Conservation (phyloP, 2,329 filamentous ascomycete genomes). For the Colletotrichum tanaceti region DNA sequence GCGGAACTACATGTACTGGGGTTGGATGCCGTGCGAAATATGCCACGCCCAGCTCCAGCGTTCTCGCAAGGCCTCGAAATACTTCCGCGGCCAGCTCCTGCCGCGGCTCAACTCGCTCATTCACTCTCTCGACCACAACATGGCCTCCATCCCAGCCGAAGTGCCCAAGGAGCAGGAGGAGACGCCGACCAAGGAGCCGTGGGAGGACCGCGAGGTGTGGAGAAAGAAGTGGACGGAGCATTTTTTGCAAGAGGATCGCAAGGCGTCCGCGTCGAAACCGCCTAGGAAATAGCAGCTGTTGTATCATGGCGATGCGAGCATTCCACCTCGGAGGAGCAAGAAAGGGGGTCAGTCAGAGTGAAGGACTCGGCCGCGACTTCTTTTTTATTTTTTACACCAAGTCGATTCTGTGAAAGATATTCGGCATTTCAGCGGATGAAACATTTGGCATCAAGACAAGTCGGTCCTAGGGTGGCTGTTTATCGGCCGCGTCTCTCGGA, state of each 20-base stretch:
- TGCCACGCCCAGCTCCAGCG: slow-evolving; percentile 36
- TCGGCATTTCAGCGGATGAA: slow-evolving; percentile 21
- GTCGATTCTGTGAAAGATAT: slow-evolving; percentile 4
- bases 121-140: slow-evolving; percentile 38
- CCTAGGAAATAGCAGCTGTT: slow-evolving; percentile 24
- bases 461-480: slow-evolving; percentile 17
- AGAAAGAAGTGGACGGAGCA: slow-evolving; percentile 39
- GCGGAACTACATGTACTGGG: slow-evolving; percentile 37
- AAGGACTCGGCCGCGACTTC: not conserved
- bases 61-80: slow-evolving; percentile 34
- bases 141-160: slow-evolving; percentile 37
- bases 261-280: slow-evolving; percentile 29
- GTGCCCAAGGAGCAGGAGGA: slow-evolving; percentile 39
- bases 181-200: slow-evolving; percentile 32
- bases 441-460: slow-evolving; percentile 16
- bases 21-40: slow-evolving; percentile 38
- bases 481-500: slow-evolving; percentile 1
- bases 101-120: slow-evolving; percentile 39
- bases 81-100: slow-evolving; percentile 31
- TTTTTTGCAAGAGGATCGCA: slow-evolving; percentile 33
- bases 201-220: slow-evolving; percentile 39
- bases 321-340: not conserved
- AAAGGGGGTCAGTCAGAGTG: not conserved
- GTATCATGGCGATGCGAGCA: not conserved
- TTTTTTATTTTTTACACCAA: not conserved